These are phyloP conservation scores for Zelonia costaricensis DNA, from an alignment of 208 protist species.

Conservation along the genomic window DNA sequence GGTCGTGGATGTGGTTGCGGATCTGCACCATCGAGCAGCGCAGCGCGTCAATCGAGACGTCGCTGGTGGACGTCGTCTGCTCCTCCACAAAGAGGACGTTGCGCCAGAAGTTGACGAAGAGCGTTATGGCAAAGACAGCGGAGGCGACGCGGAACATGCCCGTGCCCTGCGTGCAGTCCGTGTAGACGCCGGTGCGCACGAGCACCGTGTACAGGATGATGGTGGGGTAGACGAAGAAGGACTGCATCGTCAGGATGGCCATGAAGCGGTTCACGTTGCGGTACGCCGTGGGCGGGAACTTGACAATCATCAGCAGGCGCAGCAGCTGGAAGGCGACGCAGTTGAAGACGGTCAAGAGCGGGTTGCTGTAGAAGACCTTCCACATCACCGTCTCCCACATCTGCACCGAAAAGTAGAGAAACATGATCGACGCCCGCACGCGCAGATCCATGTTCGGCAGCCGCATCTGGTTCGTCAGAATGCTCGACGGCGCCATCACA, in stretches of 20 bases:
- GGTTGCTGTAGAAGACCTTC: slow-evolving; percentile 74
- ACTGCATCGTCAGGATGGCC: slow-evolving; percentile 23
- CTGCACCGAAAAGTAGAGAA: slow-evolving; percentile 35
- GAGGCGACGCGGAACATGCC: slow-evolving; percentile 44
- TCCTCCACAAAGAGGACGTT: slow-evolving; percentile 49
- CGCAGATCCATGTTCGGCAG: slow-evolving; percentile 50
- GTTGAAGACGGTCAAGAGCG: slow-evolving; percentile 38
- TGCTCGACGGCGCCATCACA: slow-evolving; percentile 43
- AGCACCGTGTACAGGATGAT: slow-evolving; percentile 42
- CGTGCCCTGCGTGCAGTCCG: slow-evolving; percentile 51
- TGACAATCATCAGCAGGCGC: slow-evolving; percentile 20
- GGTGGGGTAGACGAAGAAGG: slow-evolving; percentile 33
- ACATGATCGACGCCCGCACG: slow-evolving; percentile 41
- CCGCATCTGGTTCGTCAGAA: slow-evolving; percentile 37
- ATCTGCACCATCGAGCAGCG: slow-evolving; percentile 62
- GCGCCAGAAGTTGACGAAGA: slow-evolving; percentile 58
- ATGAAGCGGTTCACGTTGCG: slow-evolving; percentile 69
- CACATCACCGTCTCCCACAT: slow-evolving; percentile 58
- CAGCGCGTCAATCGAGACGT: slow-evolving; percentile 63
- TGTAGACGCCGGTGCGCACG: slow-evolving; percentile 44
- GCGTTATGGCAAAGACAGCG: slow-evolving; percentile 20
- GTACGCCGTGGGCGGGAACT: slow-evolving; percentile 51
- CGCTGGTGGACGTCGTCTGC: slow-evolving; percentile 38
- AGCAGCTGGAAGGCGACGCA: slow-evolving; percentile 42
- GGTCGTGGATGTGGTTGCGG: slow-evolving; percentile 58